phyloP scores from a whole-genome alignment of 805 yeast species.

The Kuraishia ogatae region DNA sequence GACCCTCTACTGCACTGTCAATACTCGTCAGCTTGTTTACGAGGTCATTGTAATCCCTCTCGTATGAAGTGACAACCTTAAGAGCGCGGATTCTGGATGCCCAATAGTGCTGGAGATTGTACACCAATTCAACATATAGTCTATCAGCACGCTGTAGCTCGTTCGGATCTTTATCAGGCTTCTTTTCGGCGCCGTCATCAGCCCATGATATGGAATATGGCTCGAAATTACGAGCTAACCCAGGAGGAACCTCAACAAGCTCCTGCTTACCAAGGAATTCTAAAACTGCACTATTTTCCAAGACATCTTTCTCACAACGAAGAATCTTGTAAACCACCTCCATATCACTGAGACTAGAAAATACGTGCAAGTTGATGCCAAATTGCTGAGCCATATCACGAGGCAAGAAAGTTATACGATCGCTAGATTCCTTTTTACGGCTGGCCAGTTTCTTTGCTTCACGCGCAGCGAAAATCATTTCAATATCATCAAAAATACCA shows the following conservation, averaged over 20 bases:
- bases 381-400: conserved; percentile 90
- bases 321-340: conserved; percentile 65
- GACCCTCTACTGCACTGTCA: conserved; percentile 64
- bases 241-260: conserved; percentile 65
- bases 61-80: conserved; percentile 57
- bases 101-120: conserved; percentile 87
- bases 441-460: conserved; percentile 45
- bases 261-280: conserved; percentile 79
- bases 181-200: conserved; percentile 23
- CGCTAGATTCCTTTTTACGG: conserved; percentile 35
- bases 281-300: conserved; percentile 63
- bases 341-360: conserved; percentile 50
- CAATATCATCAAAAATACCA: conserved; percentile 81
- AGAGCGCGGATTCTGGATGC: conserved; percentile 82
- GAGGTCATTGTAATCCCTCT: conserved; percentile 71
- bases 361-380: conserved; percentile 85
- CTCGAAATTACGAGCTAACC: conserved; percentile 59
- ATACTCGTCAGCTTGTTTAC: conserved; percentile 56
- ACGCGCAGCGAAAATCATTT: conserved; percentile 79
- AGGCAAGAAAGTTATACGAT: conserved; percentile 62
- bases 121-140: conserved; percentile 72
- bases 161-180: conserved; percentile 61
- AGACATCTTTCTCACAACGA: conserved; percentile 64
- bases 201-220: conserved; percentile 77
- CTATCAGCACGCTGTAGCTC: conserved; percentile 86